Conservation (phyloP, 805 yeast genomes). For the Novakomyces olei region DNA sequence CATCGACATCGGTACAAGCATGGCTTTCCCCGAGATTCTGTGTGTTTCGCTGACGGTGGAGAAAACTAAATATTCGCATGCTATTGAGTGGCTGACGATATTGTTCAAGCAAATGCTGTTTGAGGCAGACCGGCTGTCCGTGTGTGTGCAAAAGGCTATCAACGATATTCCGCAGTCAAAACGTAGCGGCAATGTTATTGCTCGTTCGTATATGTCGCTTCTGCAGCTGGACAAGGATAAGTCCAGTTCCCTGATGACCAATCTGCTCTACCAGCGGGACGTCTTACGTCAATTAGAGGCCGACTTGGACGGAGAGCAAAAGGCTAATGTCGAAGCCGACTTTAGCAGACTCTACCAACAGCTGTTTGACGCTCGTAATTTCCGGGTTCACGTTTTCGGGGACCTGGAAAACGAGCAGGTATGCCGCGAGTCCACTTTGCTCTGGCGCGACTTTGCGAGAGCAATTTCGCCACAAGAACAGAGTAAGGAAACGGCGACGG, state of each 20-base stretch:
- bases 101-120: slow-evolving; percentile 44
- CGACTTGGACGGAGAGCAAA: slow-evolving; percentile 26
- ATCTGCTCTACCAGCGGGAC: slow-evolving; percentile 39
- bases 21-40: slow-evolving; percentile 43
- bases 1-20: slow-evolving; percentile 34
- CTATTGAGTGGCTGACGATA: slow-evolving; percentile 56
- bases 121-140: slow-evolving; percentile 48
- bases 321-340: slow-evolving; percentile 20
- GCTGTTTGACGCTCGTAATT: neutral
- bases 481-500: no score
- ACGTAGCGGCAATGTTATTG: slow-evolving; percentile 40
- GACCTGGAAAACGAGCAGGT: no score
- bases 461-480: no score
- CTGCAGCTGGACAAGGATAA: slow-evolving; percentile 27
- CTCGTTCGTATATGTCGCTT: slow-evolving; percentile 38
- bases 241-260: slow-evolving; percentile 44
- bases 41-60: slow-evolving; percentile 40
- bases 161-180: slow-evolving; percentile 40
- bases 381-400: slow-evolving; percentile 1
- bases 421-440: no score
- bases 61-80: slow-evolving; percentile 36
- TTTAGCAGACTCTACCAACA: slow-evolving; percentile 25
- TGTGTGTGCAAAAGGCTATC: slow-evolving; percentile 38
- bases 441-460: no score
- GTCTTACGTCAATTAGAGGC: slow-evolving; percentile 28